A percentile compares a stretch with the other conserved stretches of the same genome.
These are phyloP conservation scores for Globisporangium radiosum DNA, from an alignment of 352 stramenopile species.

Conservation along the genomic window DNA sequence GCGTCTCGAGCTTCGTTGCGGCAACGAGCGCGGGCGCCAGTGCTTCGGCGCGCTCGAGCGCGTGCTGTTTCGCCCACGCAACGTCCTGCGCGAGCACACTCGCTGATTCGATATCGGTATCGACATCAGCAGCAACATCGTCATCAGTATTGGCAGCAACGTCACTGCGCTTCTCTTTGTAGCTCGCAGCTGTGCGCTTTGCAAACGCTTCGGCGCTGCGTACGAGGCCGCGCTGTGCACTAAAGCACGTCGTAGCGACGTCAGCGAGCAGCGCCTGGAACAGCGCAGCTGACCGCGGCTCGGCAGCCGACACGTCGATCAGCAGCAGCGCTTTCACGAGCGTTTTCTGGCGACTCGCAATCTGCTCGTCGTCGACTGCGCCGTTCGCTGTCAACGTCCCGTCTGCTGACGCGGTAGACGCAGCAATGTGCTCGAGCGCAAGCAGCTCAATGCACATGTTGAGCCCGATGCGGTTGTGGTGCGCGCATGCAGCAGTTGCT, in stretches of 20 bases:
- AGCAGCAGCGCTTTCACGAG: conserved; percentile 50
- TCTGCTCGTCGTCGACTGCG: conserved; percentile 10
- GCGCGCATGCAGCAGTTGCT: conserved; percentile 30
- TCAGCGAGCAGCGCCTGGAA: conserved; percentile 46
- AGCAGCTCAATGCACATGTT: conserved; percentile 70
- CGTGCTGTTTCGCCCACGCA: conserved; percentile 36
- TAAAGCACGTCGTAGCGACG: conserved; percentile 37
- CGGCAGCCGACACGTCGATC: conserved; percentile 37
- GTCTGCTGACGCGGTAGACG: conserved; percentile 9
- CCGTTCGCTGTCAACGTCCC: neutral
- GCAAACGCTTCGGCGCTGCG: conserved; percentile 37
- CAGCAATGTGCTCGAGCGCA: conserved; percentile 43
- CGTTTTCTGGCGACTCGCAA: conserved; percentile 40
- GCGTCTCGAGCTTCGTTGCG: conserved; percentile 20
- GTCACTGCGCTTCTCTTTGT: conserved; percentile 17
- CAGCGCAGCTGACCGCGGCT: conserved; percentile 44
- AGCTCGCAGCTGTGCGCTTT: conserved; percentile 38
- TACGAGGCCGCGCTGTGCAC: conserved; percentile 27
- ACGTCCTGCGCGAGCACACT: conserved; percentile 37
- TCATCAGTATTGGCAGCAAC: neutral
- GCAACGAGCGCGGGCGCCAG: conserved; percentile 30
- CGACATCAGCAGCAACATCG: neutral
- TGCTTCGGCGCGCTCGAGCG: conserved; percentile 34
- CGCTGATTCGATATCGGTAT: conserved; percentile 7
- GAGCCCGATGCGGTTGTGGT: conserved; percentile 67